Evolutionary conservation across 73 alveolate species (phyloP), one percentile per base, ranked within the genome.

Genomic region (Durusdinium trenchii): DNA sequence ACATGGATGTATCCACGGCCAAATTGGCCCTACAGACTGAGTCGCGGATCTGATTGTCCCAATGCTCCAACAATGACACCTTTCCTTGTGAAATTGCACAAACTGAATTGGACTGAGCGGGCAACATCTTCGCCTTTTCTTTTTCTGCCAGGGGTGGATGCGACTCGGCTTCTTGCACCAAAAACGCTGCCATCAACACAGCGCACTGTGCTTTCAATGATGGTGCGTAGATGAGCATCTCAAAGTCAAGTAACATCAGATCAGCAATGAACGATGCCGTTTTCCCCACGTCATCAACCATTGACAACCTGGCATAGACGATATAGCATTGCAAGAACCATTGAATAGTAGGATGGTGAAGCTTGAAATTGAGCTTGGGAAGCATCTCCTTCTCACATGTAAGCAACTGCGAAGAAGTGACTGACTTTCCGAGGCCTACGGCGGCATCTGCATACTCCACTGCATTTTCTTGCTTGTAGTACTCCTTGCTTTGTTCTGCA

Each of bases 361-460:
- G 84, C 96, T 89, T 89, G 96, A 89, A 89, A 43, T 51, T 85
- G 35, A 89, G 67, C 35, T 64, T 89, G 43, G 96, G 96, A 35
- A 89, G 85, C 12, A 89, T 64, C 96, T 89, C 96, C 76, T 89
- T 89, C 50, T 89, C 96, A n/a, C 96, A 89, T 36, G 51, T 62
- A 46, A 89, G 23, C 67, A 89, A 62, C 85, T 89, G 96, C 60
- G 40, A 45, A 32, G 96, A 85, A 64, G 81, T 64, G 52, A 89
- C 64, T 35, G 81, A 60, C 86, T 89, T 69, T 32, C 85, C 85
- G n/a, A n/a, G n/a, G 38, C 71, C 94, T 20, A 99, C 99, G 36
- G 99, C 99, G n/a, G 99, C 99, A 51, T 99, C 99, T 30, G 99
- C 99, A 95, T 99, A 99, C 86, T 99, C 99, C 6, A 99, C 95